phyloP scores from a whole-genome alignment of 2,329 filamentous ascomycete genomes.

The Fusarium penzigii region DNA sequence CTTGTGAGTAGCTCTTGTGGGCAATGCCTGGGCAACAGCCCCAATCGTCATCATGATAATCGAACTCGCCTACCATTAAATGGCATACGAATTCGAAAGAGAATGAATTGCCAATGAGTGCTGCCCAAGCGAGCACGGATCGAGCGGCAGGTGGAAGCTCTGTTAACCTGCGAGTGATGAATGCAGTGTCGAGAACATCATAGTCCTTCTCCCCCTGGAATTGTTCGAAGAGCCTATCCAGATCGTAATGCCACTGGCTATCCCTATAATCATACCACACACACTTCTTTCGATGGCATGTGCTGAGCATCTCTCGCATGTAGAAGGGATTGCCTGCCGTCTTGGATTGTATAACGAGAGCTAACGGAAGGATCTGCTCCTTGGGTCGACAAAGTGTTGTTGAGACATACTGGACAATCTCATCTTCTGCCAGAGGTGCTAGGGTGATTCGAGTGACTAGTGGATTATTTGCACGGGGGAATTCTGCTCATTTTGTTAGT shows the following conservation, averaged over 20 bases:
- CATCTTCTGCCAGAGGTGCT: conserved; percentile 71
- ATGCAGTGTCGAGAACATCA: conserved; percentile 78
- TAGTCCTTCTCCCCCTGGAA: conserved; percentile 79
- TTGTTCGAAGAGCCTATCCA: conserved; percentile 83
- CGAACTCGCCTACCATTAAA: conserved; percentile 74
- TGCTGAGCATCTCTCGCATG: conserved; percentile 85
- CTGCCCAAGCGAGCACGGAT: conserved; percentile 82
- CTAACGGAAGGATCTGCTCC: conserved; percentile 74
- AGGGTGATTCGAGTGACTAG: conserved; percentile 71
- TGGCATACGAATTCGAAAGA: conserved; percentile 79
- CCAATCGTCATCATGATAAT: conserved; percentile 55
- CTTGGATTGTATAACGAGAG: conserved; percentile 85
- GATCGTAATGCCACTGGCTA: conserved; percentile 79
- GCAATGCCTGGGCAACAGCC: conserved; percentile 23
- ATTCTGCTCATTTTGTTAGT: conserved; percentile 38
- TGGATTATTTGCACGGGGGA: conserved; percentile 48
- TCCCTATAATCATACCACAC: conserved; percentile 89
- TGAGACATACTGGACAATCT: conserved; percentile 81
- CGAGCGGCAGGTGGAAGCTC: conserved; percentile 76
- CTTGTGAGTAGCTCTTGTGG: conserved; percentile 54
- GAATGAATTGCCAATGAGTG: conserved; percentile 79
- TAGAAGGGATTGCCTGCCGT: conserved; percentile 89
- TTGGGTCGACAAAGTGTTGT: conserved; percentile 74
- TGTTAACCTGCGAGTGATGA: conserved; percentile 74
- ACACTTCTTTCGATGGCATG: conserved; percentile 82